Evolutionary conservation across 2,329 filamentous ascomycete genomes (phyloP).

Genomic region (Rhinocladiella similis): DNA sequence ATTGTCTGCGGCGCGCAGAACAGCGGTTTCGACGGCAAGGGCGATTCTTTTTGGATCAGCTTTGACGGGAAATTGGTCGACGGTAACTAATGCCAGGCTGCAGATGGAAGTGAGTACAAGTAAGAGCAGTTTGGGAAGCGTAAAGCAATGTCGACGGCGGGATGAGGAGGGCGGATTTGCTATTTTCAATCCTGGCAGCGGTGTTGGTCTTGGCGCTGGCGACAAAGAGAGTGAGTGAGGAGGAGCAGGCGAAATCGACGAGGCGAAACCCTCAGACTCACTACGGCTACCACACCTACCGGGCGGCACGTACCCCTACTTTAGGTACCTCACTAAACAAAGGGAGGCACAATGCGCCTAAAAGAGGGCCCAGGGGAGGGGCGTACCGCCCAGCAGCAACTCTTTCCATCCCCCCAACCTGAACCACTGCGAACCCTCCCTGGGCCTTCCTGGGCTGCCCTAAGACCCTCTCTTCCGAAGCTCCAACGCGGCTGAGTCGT

Average conservation of each 20-base stretch:
- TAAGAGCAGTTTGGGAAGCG: background rate
- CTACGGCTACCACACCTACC: background rate
- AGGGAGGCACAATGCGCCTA: background rate
- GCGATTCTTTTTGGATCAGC: background rate
- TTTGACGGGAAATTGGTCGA: background rate
- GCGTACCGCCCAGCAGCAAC: too few relatives aligned
- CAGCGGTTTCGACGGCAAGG: constrained; percentile 11
- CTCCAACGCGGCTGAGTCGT: too few relatives aligned
- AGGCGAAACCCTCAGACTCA: background rate
- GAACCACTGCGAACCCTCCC: too few relatives aligned
- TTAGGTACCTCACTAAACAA: background rate
- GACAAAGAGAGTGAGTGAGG: background rate
- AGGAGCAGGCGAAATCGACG: background rate
- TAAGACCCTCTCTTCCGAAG: background rate
- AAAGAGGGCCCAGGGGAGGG: too few relatives aligned
- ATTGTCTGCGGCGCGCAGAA: constrained; percentile 20
- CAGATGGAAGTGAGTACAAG: background rate
- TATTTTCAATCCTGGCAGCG: constrained; percentile 27
- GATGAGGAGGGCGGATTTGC: constrained; percentile 21
- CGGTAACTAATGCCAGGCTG: background rate
- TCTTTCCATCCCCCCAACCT: background rate
- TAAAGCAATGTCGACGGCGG: constrained; percentile 4
- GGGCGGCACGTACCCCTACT: background rate
- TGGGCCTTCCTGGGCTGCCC: background rate
- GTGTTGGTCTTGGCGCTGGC: constrained; percentile 10